phyloP scores from a whole-genome alignment of 2,329 filamentous ascomycete genomes.

The Parascedosporium putredinis region DNA sequence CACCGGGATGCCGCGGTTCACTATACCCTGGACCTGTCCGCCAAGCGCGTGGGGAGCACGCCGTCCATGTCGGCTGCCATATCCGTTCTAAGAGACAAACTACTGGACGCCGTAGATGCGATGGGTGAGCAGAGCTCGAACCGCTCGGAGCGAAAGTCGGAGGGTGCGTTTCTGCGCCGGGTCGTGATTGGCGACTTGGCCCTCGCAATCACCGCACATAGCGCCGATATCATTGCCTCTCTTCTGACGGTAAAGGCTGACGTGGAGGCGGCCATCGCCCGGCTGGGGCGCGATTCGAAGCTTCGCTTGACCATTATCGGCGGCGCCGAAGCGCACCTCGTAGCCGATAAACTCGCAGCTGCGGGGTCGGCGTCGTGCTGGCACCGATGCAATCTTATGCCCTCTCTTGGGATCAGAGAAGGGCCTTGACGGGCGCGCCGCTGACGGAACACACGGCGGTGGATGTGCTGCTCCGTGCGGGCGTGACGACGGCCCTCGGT shows the following conservation, averaged over 20 bases:
- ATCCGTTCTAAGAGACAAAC: conserved; percentile 38
- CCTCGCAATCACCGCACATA: conserved; percentile 49
- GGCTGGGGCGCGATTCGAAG: conserved; percentile 12
- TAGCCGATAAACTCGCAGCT: conserved; percentile 46
- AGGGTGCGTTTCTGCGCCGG: conserved; percentile 37
- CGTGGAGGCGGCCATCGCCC: conserved; percentile 29
- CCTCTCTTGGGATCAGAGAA: conserved; percentile 48
- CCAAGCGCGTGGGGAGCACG: conserved; percentile 30
- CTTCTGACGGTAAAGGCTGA: conserved; percentile 47
- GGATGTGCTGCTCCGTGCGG: conserved; percentile 46
- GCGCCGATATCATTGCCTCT: conserved; percentile 53
- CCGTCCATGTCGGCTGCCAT: conserved; percentile 45
- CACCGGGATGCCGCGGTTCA: conserved; percentile 43
- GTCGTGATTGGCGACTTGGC: conserved; percentile 44
- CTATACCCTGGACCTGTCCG: conserved; percentile 41
- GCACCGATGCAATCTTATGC: conserved; percentile 47
- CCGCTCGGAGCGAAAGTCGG: conserved; percentile 31
- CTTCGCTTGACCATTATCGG: conserved; percentile 48
- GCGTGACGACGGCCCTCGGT: conserved; percentile 47
- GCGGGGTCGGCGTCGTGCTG: conserved; percentile 48
- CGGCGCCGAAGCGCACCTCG: conserved; percentile 50
- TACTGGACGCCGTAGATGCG: conserved; percentile 37
- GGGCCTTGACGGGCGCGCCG: conserved; percentile 52
- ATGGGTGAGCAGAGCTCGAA: conserved; percentile 20
- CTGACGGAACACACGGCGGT: conserved; percentile 54